A percentile compares a stretch with the other conserved stretches of the same genome.
Evolutionary conservation across 768 basidiomycete genomes (phyloP).

Genomic region (Lactarius trivialis): DNA sequence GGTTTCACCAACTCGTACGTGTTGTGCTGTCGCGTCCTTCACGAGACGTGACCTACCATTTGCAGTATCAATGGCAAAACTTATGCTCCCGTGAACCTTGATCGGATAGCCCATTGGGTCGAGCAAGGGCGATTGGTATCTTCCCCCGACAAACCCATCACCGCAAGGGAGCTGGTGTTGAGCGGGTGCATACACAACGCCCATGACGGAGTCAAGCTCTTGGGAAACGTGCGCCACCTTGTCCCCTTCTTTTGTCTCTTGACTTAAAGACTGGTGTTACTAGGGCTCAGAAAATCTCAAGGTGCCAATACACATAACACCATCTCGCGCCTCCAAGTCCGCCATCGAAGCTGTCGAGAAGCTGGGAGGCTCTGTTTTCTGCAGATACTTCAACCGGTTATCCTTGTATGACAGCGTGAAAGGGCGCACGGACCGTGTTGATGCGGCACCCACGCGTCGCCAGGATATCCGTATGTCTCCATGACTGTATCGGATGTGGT

Average conservation of each 20-base stretch:
- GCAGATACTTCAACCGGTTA: constrained; percentile 87
- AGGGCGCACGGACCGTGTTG: constrained; percentile 58
- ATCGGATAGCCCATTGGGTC: constrained; percentile 88
- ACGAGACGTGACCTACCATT: neutral
- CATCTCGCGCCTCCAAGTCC: constrained; percentile 79
- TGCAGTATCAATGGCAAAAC: constrained; percentile 57
- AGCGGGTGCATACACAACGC: constrained; percentile 86
- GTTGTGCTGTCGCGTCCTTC: neutral
- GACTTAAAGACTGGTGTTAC: neutral
- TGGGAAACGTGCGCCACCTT: constrained; percentile 60
- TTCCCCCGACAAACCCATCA: constrained; percentile 77
- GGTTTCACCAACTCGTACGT: constrained; percentile 92
- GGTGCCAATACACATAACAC: constrained; percentile 67
- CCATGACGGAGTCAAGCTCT: constrained; percentile 86
- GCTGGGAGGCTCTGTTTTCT: constrained; percentile 75
- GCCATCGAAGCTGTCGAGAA: constrained; percentile 82
- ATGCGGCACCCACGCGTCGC: constrained; percentile 80
- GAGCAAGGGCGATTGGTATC: constrained; percentile 75
- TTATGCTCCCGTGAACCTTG: constrained; percentile 80
- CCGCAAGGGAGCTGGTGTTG: constrained; percentile 74
- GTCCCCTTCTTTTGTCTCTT: neutral
- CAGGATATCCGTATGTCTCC: constrained; percentile 68
- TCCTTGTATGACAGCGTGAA: constrained; percentile 75
- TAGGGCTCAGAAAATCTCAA: constrained; percentile 65
- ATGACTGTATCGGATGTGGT: neutral